Conservation (phyloP, 2,329 filamentous ascomycete genomes). For the Cordyceps militaris region DNA sequence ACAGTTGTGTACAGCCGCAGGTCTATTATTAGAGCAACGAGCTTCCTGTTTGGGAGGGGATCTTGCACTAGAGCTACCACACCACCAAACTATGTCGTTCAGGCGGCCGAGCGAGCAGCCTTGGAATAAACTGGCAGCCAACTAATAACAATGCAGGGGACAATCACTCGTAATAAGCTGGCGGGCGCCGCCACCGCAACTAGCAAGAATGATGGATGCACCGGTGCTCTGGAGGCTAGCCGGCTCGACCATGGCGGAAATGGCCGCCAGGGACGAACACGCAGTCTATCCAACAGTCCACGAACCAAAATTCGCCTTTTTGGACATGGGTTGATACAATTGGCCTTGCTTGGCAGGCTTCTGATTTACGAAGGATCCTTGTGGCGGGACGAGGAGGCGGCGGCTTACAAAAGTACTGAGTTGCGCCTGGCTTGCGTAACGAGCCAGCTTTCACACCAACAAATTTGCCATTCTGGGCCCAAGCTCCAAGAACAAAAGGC, state of each 20-base stretch:
- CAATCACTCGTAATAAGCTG: not conserved
- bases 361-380: not conserved
- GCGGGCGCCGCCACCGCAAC: not conserved
- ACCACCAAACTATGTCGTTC: not conserved
- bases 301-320: not conserved
- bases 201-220: not conserved
- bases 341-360: not conserved
- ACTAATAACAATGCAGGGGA: not conserved
- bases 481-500: constrained; percentile 1
- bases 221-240: not conserved
- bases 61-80: constrained; percentile 12
- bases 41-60: constrained; percentile 13
- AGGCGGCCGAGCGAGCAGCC: not conserved
- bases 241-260: not conserved
- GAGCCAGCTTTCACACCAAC: not conserved
- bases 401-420: constrained; percentile 8
- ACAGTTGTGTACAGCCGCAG: not conserved
- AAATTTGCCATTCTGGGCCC: not conserved
- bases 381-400: not conserved
- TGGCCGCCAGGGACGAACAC: not conserved
- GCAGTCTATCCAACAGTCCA: not conserved
- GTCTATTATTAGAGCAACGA: constrained; percentile 13
- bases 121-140: not conserved
- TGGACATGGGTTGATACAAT: not conserved
- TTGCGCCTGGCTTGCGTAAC: not conserved